Evolutionary conservation across 805 yeast genomes (phyloP).

Genomic region (Candida suzukii): DNA sequence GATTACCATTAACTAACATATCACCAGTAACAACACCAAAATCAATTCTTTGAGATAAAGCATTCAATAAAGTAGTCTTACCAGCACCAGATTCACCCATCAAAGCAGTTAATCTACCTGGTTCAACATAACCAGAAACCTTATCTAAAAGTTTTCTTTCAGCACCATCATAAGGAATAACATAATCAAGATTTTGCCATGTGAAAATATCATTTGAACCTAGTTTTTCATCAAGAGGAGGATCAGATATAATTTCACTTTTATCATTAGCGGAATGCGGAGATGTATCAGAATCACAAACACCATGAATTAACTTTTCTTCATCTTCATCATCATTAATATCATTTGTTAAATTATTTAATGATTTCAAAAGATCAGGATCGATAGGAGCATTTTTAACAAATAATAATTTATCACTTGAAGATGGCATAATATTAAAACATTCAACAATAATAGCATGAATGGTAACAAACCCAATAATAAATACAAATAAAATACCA

Average conservation of each 20-base stretch:
- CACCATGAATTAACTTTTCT: slow-evolving; percentile 8
- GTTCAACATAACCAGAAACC: slow-evolving; percentile 38
- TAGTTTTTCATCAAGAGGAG: slow-evolving; percentile 5
- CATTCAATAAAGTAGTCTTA: slow-evolving; percentile 50
- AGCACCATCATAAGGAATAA: slow-evolving; percentile 39
- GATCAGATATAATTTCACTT: neutral
- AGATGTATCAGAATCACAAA: no score
- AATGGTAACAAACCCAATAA: slow-evolving; percentile 30
- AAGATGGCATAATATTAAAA: slow-evolving; percentile 19
- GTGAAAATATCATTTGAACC: slow-evolving; percentile 43
- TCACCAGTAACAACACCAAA: slow-evolving; percentile 51
- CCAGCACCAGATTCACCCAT: slow-evolving; percentile 68
- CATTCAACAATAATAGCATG: slow-evolving; percentile 23
- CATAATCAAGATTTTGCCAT: slow-evolving; percentile 58
- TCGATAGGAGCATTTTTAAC: slow-evolving; percentile 18
- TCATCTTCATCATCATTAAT: slow-evolving; percentile 20
- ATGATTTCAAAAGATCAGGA: slow-evolving; percentile 14
- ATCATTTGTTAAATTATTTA: slow-evolving; percentile 16
- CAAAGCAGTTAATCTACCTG: slow-evolving; percentile 52
- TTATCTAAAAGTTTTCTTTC: slow-evolving; percentile 35
- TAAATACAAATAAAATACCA: slow-evolving; percentile 42
- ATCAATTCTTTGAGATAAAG: slow-evolving; percentile 43
- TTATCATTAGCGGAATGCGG: no score
- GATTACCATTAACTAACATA: slow-evolving; percentile 46
- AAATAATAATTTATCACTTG: slow-evolving; percentile 27